These are phyloP conservation scores for Candida ovalis DNA, from an alignment of 805 yeast genomes.

Conservation along the genomic window DNA sequence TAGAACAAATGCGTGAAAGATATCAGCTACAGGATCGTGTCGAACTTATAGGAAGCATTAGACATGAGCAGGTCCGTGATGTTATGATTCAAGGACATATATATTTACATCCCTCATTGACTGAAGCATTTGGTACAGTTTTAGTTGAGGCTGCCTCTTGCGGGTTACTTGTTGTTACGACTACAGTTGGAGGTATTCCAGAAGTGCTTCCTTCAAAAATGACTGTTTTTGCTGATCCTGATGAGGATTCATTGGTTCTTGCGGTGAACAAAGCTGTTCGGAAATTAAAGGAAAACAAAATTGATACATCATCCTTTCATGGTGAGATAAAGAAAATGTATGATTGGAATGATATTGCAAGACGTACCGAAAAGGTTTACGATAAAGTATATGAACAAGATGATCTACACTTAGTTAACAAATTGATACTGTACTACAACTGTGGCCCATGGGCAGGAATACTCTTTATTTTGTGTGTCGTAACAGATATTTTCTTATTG, in stretches of 20 bases:
- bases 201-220: constrained; percentile 91
- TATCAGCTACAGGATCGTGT: constrained; percentile 85
- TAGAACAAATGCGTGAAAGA: constrained; percentile 92
- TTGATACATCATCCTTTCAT: constrained; percentile 78
- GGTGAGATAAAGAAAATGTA: constrained; percentile 76
- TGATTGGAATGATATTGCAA: constrained; percentile 88
- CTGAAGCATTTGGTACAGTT: constrained; percentile 98
- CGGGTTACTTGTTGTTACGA: constrained; percentile 88
- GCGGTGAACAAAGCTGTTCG: constrained; percentile 71
- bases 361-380: constrained; percentile 81
- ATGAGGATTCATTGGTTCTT: constrained; percentile 74
- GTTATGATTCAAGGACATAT: constrained; percentile 93
- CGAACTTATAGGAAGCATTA: constrained; percentile 76
- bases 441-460: constrained; percentile 86
- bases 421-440: constrained; percentile 61
- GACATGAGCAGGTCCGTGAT: constrained; percentile 90
- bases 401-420: constrained; percentile 41
- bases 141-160: constrained; percentile 97
- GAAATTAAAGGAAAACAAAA: constrained; percentile 48
- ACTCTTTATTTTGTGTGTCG: constrained; percentile 72
- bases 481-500: constrained; percentile 71
- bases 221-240: constrained; percentile 89
- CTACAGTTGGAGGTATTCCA: constrained; percentile 96
- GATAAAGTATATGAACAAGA: constrained; percentile 33
- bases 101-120: constrained; percentile 86